Percentiles rank a stretch among this genome's conserved stretches.
phyloP scores from a whole-genome alignment of 1,284 basidiomycete genomes.

The Kalmanozyma brasiliensis region DNA sequence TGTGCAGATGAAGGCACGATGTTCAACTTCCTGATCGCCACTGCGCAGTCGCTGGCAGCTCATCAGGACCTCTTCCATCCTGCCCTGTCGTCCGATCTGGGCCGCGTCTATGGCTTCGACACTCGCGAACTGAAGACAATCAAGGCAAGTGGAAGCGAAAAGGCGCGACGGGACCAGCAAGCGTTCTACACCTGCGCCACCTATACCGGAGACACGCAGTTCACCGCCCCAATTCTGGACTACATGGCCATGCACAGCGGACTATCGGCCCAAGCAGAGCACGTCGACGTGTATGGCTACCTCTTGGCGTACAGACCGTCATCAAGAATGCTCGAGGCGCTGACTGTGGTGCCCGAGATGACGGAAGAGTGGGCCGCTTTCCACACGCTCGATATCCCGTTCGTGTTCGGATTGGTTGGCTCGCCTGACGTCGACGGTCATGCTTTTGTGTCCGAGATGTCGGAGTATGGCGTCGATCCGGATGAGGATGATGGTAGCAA shows the following conservation, averaged over 20 bases:
- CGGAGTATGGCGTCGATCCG: conserved; percentile 32
- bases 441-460: conserved; percentile 6
- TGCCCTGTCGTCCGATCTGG: conserved; percentile 21
- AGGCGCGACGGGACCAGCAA: conserved; percentile 8
- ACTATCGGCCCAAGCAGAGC: not conserved
- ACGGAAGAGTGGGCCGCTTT: conserved; percentile 34
- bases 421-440: conserved; percentile 4
- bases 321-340: conserved; percentile 18
- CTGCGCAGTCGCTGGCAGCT: conserved; percentile 20
- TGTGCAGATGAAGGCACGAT: conserved; percentile 53
- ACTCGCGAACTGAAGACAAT: not conserved
- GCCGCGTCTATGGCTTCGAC: conserved; percentile 27
- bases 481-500: conserved; percentile 7
- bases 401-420: conserved; percentile 43
- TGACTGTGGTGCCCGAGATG: conserved; percentile 35
- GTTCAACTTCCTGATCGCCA: conserved; percentile 49
- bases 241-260: conserved; percentile 21
- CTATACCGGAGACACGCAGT: conserved; percentile 50
- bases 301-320: conserved; percentile 40
- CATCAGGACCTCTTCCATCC: conserved; percentile 30
- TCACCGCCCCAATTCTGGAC: conserved; percentile 44
- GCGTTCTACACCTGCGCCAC: conserved; percentile 46
- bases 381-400: conserved; percentile 47
- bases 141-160: conserved; percentile 13
- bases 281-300: conserved; percentile 33